Base-by-base conservation (phyloP, 129 eudicot genomes). In the Tagetes patula region DNA sequence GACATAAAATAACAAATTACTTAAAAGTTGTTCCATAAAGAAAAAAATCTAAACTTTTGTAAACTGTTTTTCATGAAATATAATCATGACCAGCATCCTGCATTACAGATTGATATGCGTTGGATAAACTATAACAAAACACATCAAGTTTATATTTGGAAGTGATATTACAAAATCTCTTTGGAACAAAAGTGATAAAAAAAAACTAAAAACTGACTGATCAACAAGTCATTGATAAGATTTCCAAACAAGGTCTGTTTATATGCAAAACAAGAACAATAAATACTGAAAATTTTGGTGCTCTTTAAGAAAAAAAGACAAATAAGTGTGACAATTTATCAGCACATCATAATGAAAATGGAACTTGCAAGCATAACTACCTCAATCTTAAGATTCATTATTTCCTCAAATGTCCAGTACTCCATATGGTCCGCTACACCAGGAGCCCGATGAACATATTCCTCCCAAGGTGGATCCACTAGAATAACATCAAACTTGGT, bases 401-500 rank as follows among this genome's bases (percentile, higher is more conserved):
- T 94, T 82, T 94, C 97, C 78, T 94, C 96, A 85, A 90, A 77
- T 0, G 91, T 94, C 99, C 99, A 94, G 62, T 86, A 88, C 46
- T 94, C 99, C 97, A 90, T 90, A 77, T 94, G 93, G 78, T 94
- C 99, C 45, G 96, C 84, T 14, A 93, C 98, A 69, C 99, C 99
- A 74, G 99, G 99, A 50, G 99, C 99, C 53, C 97, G 89, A 72
- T 94, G 99, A 78, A 88, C 96, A 82, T 94, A 94, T 82, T 94
- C 99, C 84, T 94, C 99, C 99, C 99, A 94, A 58, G 99, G 99
- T 27, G 99, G 99, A 65, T 94, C 99, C 75, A 94, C 88, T 42
- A 94, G 96, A 78, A 94, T 94, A 62, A 94, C 99, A 82, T 94
- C 99, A 80, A 94, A 94, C 82, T 94, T 94, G 65, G 97, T 88